Evolutionary conservation across 371 early-diverging fungal genomes (phyloP).

Genomic region (Mortierella sp.): DNA sequence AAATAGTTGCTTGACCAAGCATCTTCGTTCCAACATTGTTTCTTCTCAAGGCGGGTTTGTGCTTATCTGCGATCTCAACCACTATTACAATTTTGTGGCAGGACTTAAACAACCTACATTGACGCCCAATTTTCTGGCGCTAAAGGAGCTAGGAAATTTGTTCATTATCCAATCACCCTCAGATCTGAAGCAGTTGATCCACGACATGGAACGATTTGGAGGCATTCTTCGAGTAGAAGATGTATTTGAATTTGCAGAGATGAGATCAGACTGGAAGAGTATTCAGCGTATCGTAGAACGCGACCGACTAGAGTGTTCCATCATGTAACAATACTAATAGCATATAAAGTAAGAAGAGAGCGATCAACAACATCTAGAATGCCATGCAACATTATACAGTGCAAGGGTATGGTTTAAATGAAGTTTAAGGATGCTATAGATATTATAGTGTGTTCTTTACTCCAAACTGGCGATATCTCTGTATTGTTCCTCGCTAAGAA

Average conservation of each 20-base stretch:
- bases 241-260: constrained; percentile 90
- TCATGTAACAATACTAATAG: constrained; percentile 63
- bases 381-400: no score
- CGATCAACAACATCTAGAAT: no score
- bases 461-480: neutral
- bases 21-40: constrained; percentile 31
- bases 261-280: constrained; percentile 88
- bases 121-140: constrained; percentile 83
- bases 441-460: no score
- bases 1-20: constrained; percentile 83
- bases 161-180: constrained; percentile 87
- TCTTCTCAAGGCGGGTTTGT: constrained; percentile 58
- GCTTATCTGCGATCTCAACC: constrained; percentile 86
- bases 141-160: constrained; percentile 93
- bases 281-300: constrained; percentile 89
- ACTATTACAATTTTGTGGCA: constrained; percentile 73
- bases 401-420: neutral
- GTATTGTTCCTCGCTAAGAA: neutral
- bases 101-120: constrained; percentile 78
- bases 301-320: constrained; percentile 73
- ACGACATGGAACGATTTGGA: constrained; percentile 87
- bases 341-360: neutral
- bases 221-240: constrained; percentile 91
- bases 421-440: no score
- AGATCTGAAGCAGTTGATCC: constrained; percentile 86